Evolutionary conservation across 1,284 basidiomycete genomes (phyloP).

Genomic region (Tilletiaria anomala): DNA sequence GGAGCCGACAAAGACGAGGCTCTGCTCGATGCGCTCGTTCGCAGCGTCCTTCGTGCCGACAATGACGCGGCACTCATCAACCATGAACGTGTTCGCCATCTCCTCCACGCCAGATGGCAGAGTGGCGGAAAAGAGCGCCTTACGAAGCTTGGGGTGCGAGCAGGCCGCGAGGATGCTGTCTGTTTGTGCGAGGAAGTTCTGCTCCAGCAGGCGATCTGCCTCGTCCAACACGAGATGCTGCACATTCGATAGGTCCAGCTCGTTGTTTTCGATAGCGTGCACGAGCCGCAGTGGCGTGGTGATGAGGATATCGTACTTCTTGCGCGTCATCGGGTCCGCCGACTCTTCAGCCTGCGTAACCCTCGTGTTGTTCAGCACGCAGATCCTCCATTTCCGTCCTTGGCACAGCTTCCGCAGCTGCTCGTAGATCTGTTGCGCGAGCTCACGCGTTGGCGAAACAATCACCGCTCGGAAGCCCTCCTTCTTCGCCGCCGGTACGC

Average conservation of each 20-base stretch:
- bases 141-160: conserved; percentile 57
- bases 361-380: conserved; percentile 22
- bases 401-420: conserved; percentile 17
- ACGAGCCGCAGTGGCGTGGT: conserved; percentile 35
- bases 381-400: conserved; percentile 19
- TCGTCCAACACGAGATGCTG: conserved; percentile 30
- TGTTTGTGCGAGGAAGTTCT: conserved; percentile 73
- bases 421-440: conserved; percentile 34
- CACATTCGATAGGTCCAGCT: conserved; percentile 25
- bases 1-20: conserved; percentile 75
- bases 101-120: conserved; percentile 41
- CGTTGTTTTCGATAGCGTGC: conserved; percentile 28
- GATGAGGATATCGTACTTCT: conserved; percentile 22
- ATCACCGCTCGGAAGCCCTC: conserved; percentile 28
- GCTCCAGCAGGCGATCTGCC: conserved; percentile 53
- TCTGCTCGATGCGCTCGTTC: conserved; percentile 64
- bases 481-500: conserved; percentile 6
- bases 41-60: conserved; percentile 55
- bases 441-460: conserved; percentile 33
- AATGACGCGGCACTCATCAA: conserved; percentile 30
- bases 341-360: conserved; percentile 40
- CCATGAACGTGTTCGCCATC: conserved; percentile 50
- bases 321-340: conserved; percentile 45
- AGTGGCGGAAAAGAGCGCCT: conserved; percentile 51
- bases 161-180: conserved; percentile 78